These are phyloP conservation scores for Lotmaria passim DNA, from an alignment of 208 protist genomes.

Conservation along the genomic window DNA sequence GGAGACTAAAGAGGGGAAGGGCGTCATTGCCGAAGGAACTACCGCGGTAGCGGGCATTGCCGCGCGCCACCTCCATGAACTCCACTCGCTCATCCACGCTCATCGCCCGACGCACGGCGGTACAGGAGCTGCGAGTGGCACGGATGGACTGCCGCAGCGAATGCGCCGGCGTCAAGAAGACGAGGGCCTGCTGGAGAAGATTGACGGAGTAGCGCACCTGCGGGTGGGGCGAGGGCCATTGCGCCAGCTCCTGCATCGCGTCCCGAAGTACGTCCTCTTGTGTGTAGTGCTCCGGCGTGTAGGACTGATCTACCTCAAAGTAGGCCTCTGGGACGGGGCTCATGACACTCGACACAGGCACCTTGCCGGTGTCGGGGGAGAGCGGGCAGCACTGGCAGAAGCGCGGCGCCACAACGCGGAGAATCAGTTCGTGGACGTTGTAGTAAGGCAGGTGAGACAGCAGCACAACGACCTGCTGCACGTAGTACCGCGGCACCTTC, in stretches of 20 bases:
- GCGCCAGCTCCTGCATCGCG: constrained; percentile 65
- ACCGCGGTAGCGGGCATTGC: constrained; percentile 18
- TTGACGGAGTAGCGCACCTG: constrained; percentile 72
- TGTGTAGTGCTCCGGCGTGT: constrained; percentile 66
- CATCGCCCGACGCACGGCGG: constrained; percentile 22
- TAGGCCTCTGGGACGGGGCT: constrained; percentile 59
- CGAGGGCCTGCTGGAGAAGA: constrained; percentile 70
- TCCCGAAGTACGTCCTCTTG: constrained; percentile 71
- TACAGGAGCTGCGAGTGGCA: constrained; percentile 31
- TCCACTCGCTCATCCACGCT: constrained; percentile 27
- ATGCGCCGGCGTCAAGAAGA: constrained; percentile 75
- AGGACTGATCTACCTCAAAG: constrained; percentile 74
- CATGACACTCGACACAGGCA: constrained; percentile 66
- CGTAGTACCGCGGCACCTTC: constrained; percentile 78
- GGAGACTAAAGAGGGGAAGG: constrained; percentile 73
- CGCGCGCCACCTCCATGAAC: constrained; percentile 20
- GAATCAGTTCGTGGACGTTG: constrained; percentile 79
- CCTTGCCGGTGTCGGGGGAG: constrained; percentile 76
- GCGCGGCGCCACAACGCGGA: constrained; percentile 79
- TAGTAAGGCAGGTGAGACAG: constrained; percentile 80
- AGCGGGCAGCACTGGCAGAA: constrained; percentile 84
- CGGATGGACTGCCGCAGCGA: constrained; percentile 34
- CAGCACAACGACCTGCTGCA: constrained; percentile 87
- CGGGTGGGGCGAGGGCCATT: constrained; percentile 84
- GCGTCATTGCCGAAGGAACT: constrained; percentile 46